Evolutionary conservation across 2,329 filamentous ascomycete species (phyloP), one percentile per base, ranked within the genome.

Genomic region (Fusarium temperatum): DNA sequence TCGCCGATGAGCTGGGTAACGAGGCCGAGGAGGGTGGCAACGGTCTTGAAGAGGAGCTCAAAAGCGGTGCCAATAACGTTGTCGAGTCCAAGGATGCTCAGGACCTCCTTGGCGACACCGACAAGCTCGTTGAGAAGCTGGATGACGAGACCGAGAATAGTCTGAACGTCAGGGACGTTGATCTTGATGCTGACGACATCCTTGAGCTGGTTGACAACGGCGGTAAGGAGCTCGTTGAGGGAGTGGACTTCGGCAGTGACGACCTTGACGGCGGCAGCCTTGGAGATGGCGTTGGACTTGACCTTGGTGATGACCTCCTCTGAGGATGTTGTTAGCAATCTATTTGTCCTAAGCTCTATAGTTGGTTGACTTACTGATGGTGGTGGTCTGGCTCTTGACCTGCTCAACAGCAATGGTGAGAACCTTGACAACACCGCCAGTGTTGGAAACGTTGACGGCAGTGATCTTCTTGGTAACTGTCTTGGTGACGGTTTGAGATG

Each of bases 401-500:
- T 71, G 61, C 10, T 62, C 54, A 32, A 71, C 67, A 17, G 62
- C 62, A 26, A 71, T 35, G 35, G 57, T 69, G 22, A 72, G 58
- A 36, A 72, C 47, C 47, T 64, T 53, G 54, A 72, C 64, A 39
- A 72, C 64, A 20, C 67, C 67, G 24, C 44, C 66, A 15, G 59
- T 54, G 66, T 70, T 60, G 59, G 44, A 44, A 6, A 70, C 30
- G 17, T 54, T 53, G 50, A 64, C 28, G 28, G n/a, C 30, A 13
- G 58, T 48, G 59, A 72, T 72, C 47, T 72, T 72, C 53, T 72
- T 51, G 38, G 56, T 72, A 9, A 71, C 61, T 3, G 44, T 71
- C 67, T 72, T 72, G 63, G 54, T 59, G 44, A 70, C n/a, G 7
- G 66, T 66, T 28, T 54, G 50, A 36, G 68, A 45, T 24, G 44